phyloP scores from a whole-genome alignment of 2,329 filamentous ascomycete species.

The Aspergillus bombycis region DNA sequence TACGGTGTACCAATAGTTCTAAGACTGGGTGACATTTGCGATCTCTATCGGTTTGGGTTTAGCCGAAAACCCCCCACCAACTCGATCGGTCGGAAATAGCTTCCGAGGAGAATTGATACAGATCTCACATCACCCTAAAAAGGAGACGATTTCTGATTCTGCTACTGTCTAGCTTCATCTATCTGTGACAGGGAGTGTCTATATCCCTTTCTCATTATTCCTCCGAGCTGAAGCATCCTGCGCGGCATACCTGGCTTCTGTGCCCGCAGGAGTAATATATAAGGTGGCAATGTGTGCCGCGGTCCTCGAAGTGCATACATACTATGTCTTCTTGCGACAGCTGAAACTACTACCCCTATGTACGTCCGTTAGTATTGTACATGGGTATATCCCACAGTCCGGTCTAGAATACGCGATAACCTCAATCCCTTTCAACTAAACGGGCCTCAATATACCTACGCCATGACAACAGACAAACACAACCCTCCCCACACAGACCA shows the following conservation, averaged over 20 bases:
- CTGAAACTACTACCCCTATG: background rate
- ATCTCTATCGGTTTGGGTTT: background rate
- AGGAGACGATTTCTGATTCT: background rate
- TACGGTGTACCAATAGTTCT: background rate
- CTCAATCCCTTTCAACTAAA: background rate
- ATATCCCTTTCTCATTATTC: background rate
- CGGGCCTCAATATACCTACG: background rate
- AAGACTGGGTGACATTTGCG: background rate
- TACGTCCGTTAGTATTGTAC: background rate
- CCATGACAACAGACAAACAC: background rate
- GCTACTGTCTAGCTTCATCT: background rate
- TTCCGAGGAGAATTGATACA: background rate
- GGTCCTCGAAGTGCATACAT: background rate
- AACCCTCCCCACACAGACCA: background rate
- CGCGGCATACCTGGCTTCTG: background rate
- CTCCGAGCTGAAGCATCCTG: background rate
- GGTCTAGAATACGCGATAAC: background rate
- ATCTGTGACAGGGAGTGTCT: background rate
- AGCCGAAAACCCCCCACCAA: background rate
- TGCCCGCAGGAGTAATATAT: background rate
- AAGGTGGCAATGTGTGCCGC: background rate
- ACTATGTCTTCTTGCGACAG: background rate
- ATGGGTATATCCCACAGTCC: background rate
- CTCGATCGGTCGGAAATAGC: slow-evolving; percentile 1
- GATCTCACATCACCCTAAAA: too few species aligned